A percentile compares a stretch with the other conserved stretches of the same genome.
phyloP scores from a whole-genome alignment of 371 early-diverging fungal genomes.

The Rhizopus microsporus region DNA sequence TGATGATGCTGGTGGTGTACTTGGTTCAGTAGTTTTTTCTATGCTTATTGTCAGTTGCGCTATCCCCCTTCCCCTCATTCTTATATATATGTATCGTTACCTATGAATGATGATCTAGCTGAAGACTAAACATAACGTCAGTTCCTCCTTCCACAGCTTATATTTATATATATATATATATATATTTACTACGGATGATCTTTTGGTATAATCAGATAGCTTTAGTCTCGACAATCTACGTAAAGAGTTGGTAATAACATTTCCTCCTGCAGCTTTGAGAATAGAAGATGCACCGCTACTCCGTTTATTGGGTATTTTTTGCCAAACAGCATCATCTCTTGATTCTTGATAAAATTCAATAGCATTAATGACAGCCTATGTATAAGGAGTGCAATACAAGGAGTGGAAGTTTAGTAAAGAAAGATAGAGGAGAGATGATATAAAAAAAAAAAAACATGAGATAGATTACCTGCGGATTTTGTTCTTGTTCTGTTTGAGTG shows the following conservation, averaged over 20 bases:
- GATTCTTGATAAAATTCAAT: slow-evolving; percentile 83
- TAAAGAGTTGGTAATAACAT: slow-evolving; percentile 22
- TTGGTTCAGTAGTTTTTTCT: slow-evolving; percentile 3
- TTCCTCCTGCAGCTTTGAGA: slow-evolving; percentile 12
- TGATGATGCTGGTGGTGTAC: neutral
- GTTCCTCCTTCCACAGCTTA: too few relatives aligned
- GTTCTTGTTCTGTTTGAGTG: slow-evolving; percentile 88
- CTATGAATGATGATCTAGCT: slow-evolving; percentile 14
- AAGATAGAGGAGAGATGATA: neutral
- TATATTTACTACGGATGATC: slow-evolving; percentile 14
- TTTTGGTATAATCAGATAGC: slow-evolving; percentile 18
- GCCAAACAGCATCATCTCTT: slow-evolving; percentile 32
- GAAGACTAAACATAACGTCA: slow-evolving; percentile 5
- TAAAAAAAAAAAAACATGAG: neutral
- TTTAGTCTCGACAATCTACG: slow-evolving; percentile 21
- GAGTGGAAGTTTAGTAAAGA: neutral
- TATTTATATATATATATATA: neutral
- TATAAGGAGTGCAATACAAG: neutral
- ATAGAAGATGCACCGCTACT: neutral
- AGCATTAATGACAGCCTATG: slow-evolving; percentile 86
- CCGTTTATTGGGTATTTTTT: slow-evolving; percentile 25
- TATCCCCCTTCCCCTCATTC: slow-evolving; percentile 1
- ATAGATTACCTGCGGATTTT: slow-evolving; percentile 73
- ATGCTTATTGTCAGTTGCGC: neutral
- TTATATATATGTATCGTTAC: neutral